These are phyloP conservation scores for Salvia sclarea DNA, from an alignment of 305 asterid genomes.

Conservation along the genomic window DNA sequence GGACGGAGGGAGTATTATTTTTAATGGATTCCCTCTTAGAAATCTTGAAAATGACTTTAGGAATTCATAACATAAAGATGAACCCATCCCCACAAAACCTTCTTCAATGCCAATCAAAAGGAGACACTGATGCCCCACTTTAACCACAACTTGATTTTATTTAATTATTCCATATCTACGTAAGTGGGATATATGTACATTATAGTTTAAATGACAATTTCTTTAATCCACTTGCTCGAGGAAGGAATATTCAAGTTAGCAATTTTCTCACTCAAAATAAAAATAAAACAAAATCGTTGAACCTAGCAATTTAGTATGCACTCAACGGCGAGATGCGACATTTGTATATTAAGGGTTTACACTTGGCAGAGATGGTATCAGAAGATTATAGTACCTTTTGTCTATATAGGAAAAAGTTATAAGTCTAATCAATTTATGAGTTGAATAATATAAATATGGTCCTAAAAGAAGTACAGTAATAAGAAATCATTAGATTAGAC, in stretches of 20 bases:
- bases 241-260: background rate
- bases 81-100: conserved; percentile 32
- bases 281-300: background rate
- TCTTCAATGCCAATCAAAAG: conserved; percentile 35
- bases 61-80: conserved; percentile 31
- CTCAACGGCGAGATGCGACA: background rate
- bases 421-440: background rate
- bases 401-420: background rate
- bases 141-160: conserved; percentile 23
- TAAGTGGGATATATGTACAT: background rate
- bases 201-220: background rate
- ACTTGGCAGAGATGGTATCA: background rate
- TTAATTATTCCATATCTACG: background rate
- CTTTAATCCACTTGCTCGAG: conserved; percentile 21
- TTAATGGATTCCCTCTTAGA: conserved; percentile 21
- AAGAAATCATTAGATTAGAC: background rate
- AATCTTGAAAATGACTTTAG: conserved; percentile 40
- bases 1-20: too few species aligned
- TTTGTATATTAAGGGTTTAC: background rate
- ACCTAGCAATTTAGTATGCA: background rate
- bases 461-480: background rate
- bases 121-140: conserved; percentile 35
- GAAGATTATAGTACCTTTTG: background rate
- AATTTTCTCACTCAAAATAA: background rate
- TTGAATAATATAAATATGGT: background rate